Evolutionary conservation across 2,329 filamentous ascomycete genomes (phyloP), one percentile per base, ranked within the genome.

Genomic region (Aspergillus chevalieri): DNA sequence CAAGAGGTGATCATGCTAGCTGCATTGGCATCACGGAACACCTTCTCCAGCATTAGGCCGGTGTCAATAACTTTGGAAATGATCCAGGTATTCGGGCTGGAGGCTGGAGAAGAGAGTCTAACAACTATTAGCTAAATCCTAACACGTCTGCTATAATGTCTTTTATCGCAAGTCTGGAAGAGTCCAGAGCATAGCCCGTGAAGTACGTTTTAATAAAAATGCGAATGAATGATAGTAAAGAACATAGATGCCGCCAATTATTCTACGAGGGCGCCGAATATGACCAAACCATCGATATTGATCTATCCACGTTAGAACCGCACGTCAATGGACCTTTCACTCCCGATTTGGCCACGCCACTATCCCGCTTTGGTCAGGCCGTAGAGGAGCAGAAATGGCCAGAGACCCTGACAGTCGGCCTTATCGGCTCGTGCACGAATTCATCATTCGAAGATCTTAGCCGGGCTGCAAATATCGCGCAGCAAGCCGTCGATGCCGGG

Each of bases 261-360:
- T 9, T 4, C 7, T 28, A 98, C 61, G 79, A 94, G 74, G 89
- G 89, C 60, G 88, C 89, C 60, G 85, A 97, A 74, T 98, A 97
- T 73, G 93, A 98, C 73, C 82, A 97, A 76, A 74, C 96, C 60
- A 89, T 97, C 65, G 92, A 96, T 76, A 89, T 98, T 76, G 92
- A 98, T 79, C 83, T 98, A 48, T 86, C 83, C 51, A 87, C 92
- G 74, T 85, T 98, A 44, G 93, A 98, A 79, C 93, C 93, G 59
- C 89, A 97, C 72, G 90, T 98, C 78, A 98, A 98, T 79, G 93
- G 93, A 58, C 93, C 93, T 57, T 97, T 97, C 83, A 98, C 93
- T 24, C 93, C 93, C 53, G 93, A 98, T 83, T 80, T 98, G 75
- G 91, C 90, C 48, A 97, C 93, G 6, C 93, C 93, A 46, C 94